Evolutionary conservation across 441 rosid species (phyloP), one percentile per base, ranked within the genome.

Genomic region (Populus hybrid): DNA sequence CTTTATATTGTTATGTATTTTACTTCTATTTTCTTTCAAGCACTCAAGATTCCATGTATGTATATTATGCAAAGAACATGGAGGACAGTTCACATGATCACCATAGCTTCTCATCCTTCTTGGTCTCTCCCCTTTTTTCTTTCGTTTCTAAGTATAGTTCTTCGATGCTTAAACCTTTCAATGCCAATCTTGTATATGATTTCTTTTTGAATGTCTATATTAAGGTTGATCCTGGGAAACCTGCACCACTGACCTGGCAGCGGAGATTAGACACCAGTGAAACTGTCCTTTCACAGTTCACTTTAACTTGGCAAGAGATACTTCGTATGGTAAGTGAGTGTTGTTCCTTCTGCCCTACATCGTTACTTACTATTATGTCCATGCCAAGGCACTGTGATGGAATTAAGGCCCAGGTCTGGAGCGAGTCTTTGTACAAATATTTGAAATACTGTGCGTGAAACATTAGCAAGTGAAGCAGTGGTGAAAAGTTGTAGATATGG

Each of bases 161-260:
- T 11, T 70, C 20, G 34, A 26, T 64, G 32, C 16, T 50, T 35
- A 73, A 35, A 21, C 42, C 70, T 70, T 67, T 79, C 30, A 38
- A 70, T 65, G 73, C 30, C 38, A 34, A 70, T 66, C 74, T 50
- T 26, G 21, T 66, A 18, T 67, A 85, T 77, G n/a, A 75, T 72
- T 64, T 34, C n/a, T 20, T 10, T 75, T 78, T 68, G 30, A 76
- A n/a, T 77, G 14, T 79, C 40, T 76, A 40, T 40, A 46, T 79
- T 74, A 82, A 92, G 91, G 94, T 90, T 84, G 89, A 91, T 78
- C 90, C 92, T 3, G 91, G 82, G 67, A 86, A 88, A 81, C 97
- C 95, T 73, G 86, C 94, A 69, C 38, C 91, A 50, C 86, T 92
- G 78, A 91, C 99, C 72, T 95, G 98, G 99, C 89, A 89, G 81